These are phyloP conservation scores for Blechomonas ayalai DNA, from an alignment of 208 protist species.

Conservation along the genomic window DNA sequence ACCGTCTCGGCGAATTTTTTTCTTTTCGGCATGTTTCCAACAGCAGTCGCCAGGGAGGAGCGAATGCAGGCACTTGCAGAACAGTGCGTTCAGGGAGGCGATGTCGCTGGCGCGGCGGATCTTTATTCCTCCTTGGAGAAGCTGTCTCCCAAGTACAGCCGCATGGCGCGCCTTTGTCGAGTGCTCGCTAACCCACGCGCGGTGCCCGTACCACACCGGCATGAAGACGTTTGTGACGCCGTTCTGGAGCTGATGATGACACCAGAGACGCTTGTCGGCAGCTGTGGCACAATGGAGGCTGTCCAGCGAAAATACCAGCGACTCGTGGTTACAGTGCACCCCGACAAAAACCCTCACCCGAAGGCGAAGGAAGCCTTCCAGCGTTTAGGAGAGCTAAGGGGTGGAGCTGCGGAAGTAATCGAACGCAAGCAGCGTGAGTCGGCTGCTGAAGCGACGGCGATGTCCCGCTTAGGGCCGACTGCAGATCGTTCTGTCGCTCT, in stretches of 20 bases:
- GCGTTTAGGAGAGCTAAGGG: conserved; percentile 41
- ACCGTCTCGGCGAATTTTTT: background rate
- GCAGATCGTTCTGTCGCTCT: no score
- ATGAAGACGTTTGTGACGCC: conserved; percentile 70
- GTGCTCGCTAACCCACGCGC: conserved; percentile 52
- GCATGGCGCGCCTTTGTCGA: conserved; percentile 65
- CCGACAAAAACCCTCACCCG: conserved; percentile 79
- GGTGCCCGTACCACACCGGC: conserved; percentile 68
- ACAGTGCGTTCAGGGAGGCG: conserved; percentile 56
- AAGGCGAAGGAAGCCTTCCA: conserved; percentile 71
- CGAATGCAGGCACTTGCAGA: conserved; percentile 70
- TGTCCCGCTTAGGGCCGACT: no score
- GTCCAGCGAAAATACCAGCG: conserved; percentile 70
- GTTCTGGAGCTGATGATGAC: conserved; percentile 65
- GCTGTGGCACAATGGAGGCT: conserved; percentile 16
- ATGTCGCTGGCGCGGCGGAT: conserved; percentile 53
- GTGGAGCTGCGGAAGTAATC: conserved; percentile 31
- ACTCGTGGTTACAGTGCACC: conserved; percentile 71
- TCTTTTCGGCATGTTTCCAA: conserved; percentile 3
- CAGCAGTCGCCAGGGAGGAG: no score
- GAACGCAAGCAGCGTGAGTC: no score
- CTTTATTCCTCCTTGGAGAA: conserved; percentile 74
- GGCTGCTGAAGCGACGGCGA: no score
- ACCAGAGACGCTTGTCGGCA: conserved; percentile 27
- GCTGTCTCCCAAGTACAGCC: conserved; percentile 55